Base-by-base conservation (phyloP, 805 yeast genomes). In the Saccharomycopsis sp. region DNA sequence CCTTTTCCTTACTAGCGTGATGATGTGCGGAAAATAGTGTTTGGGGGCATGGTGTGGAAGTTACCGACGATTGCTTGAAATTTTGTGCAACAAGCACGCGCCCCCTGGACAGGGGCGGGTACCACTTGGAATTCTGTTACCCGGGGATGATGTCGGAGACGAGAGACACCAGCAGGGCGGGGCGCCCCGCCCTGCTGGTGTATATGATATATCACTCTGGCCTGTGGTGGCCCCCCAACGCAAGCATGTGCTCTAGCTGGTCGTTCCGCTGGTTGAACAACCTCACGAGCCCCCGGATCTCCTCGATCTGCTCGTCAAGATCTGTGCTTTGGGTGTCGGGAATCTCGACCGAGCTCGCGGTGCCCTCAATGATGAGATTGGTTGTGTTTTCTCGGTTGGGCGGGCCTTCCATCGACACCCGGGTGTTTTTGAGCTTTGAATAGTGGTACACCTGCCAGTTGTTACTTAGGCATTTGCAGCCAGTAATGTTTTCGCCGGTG, bases 171-270 rank as follows among this genome's bases (percentile, higher is more conserved):
- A 25, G n/a, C 10, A 25, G 29, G 12, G 10, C 29, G 10, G 29
- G 10, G n/a, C n/a, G n/a, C n/a, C n/a, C n/a, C n/a, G n/a, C n/a
- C n/a, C n/a, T n/a, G n/a, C n/a, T n/a, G n/a, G n/a, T n/a, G n/a
- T n/a, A n/a, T n/a, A n/a, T n/a, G n/a, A n/a, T n/a, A n/a, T n/a
- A n/a, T n/a, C n/a, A n/a, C n/a, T n/a, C n/a, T n/a, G n/a, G n/a
- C n/a, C n/a, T n/a, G n/a, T n/a, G n/a, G n/a, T n/a, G n/a, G n/a
- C n/a, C n/a, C n/a, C n/a, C n/a, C n/a, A 16, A 41, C 36, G 23
- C 37, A 19, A 46, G 36, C 38, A 46, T 42, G 10, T 34, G 30
- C 41, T 42, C 49, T 16, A 46, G 27, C 36, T 46, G 49, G 12
- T 36, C 27, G 18, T 46, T 46, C 19, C 49, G 26, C 15, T 36